Base-by-base conservation (phyloP, 2,329 filamentous ascomycete species). In the Talaromyces sp. region DNA sequence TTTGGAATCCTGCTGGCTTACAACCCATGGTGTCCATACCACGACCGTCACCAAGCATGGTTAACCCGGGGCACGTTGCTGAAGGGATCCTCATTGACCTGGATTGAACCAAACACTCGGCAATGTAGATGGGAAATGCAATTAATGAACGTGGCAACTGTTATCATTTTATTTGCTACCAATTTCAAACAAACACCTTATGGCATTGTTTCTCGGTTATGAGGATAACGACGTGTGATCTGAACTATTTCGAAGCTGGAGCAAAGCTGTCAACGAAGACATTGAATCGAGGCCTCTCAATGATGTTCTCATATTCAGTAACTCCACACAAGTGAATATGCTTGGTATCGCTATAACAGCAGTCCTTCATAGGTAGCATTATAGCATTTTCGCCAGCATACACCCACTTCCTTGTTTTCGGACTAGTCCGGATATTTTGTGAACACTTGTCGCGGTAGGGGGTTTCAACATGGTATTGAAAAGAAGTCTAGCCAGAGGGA, bases 1-100 rank as follows among this genome's bases (percentile, higher is more conserved):
- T 75, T 15, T 63, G 75, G 19, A 65, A 65, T n/a, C 63, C 58
- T 36, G 22, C 33, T 31, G 41, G 22, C 33, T 28, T 17, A 9
- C 31, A 35, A 13, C 19, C n/a, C 10, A 31, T 37, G 41, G 53
- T 36, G 21, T 37, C 33, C 22, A 52, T 52, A 8, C 48, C 48
- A 10, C 33, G 33, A 39, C 7, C 22, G 21, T 19, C 45, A 43
- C 7, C 40, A 15, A 48, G 15, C 5, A 48, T 35, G 33, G 11
- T 8, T 13, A 6, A 48, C 17, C 25, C 10, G 17, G 10, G 37
- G 41, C 19, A 40, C 28, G 21, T 13, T 28, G 15, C 17, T 39
- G 53, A 56, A 48, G 53, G 41, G 2, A n/a, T 45, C 8, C 35
- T 56, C 7, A 56, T 56, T 25, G 53, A 56, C 8, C 43, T 56